Evolutionary conservation across 2,329 filamentous ascomycete genomes (phyloP), one percentile per base, ranked within the genome.

Genomic region (Epichloe elymi): DNA sequence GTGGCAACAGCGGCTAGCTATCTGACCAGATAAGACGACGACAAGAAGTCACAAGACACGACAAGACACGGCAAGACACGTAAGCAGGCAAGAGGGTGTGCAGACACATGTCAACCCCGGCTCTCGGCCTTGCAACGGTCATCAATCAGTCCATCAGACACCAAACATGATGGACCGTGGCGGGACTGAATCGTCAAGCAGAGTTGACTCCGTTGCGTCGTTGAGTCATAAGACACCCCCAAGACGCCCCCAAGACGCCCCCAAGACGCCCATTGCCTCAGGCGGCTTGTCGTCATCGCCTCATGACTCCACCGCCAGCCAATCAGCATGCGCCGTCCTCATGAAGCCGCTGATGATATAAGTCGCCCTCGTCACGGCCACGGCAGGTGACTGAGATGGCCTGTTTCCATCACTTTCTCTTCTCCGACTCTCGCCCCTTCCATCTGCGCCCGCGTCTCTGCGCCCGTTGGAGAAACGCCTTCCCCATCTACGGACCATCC

Each of bases 281-380:
- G 26, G 26, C 26, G 30, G 30, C 30, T 30, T 30, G 30, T 30
- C 47, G 39, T 49, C 39, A 49, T 49, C 39, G 47, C 47, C 47
- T 36, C 47, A 59, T 60, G 58, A 60, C 58, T 59, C 57, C 51
- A 45, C 44, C 49, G 33, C 33, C 30, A 30, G 37, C 58, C 57
- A 60, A 59, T 60, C 56, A 58, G 43, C 52, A 41, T 43, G 41
- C 3, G 10, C 7, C 30, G 12, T 26, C 15, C 33, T 4, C 5
- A 23, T 19, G 12, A 26, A 19, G n/a, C 33, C 38, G 23, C 20
- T 38, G n/a, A 15, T 40, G 49, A 45, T 50, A 50, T 50, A 50
- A 50, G 36, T 50, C 49, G n/a, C n/a, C n/a, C 15, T 49, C 48
- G 49, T 23, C 42, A 47, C 44, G 26, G 17, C 43, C 20, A 23